phyloP scores from a whole-genome alignment of 1,284 basidiomycete species.

The Fomes fomentarius region DNA sequence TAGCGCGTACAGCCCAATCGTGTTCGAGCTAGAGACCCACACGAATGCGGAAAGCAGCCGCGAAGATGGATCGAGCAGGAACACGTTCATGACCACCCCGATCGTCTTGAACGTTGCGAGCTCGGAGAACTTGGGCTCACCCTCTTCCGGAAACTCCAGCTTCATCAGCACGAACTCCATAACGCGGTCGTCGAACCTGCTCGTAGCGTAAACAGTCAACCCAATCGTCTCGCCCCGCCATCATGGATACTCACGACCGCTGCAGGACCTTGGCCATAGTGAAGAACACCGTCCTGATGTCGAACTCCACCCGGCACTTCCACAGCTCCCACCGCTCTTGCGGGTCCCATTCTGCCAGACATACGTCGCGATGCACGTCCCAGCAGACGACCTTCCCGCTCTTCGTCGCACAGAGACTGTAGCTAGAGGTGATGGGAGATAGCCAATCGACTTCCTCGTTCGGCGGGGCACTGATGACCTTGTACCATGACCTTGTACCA shows the following conservation, averaged over 20 bases:
- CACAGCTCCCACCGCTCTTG: conserved; percentile 70
- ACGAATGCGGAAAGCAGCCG: conserved; percentile 69
- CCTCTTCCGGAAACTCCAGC: conserved; percentile 34
- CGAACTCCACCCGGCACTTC: conserved; percentile 78
- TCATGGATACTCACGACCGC: conserved; percentile 47
- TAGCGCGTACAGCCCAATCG: conserved; percentile 65
- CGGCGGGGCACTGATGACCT: conserved; percentile 62
- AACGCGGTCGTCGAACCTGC: conserved; percentile 34
- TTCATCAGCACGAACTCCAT: conserved; percentile 42
- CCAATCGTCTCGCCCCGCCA: not conserved
- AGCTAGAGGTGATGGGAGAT: conserved; percentile 73
- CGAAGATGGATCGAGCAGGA: conserved; percentile 66
- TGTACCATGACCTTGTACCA: conserved; percentile 51
- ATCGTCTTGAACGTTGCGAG: conserved; percentile 63
- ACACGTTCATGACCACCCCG: conserved; percentile 76
- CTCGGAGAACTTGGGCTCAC: conserved; percentile 46
- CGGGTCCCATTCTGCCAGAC: conserved; percentile 69
- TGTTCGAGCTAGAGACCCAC: conserved; percentile 52
- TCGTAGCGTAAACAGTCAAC: not conserved
- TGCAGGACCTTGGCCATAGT: conserved; percentile 69
- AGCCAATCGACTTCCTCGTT: conserved; percentile 74
- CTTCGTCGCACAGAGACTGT: conserved; percentile 73
- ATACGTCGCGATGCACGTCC: conserved; percentile 63
- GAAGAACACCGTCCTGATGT: conserved; percentile 69
- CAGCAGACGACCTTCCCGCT: conserved; percentile 77